Evolutionary conservation across 2,329 filamentous ascomycete genomes (phyloP).

Genomic region (Pseudocercospora vitis): DNA sequence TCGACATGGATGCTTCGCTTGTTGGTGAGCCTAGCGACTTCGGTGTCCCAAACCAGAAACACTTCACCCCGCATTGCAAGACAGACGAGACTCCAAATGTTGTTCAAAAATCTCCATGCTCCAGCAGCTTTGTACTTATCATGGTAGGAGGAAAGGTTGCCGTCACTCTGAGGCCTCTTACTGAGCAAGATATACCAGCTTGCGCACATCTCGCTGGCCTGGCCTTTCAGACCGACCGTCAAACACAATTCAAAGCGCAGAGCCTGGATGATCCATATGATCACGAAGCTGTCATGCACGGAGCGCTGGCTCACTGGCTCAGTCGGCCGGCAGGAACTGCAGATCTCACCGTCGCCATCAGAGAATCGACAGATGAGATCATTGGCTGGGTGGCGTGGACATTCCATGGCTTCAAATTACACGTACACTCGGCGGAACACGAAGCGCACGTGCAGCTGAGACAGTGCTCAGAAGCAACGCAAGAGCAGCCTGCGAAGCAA

Average conservation of each 20-base stretch:
- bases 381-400: slow-evolving; percentile 8
- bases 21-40: background rate
- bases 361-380: background rate
- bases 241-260: slow-evolving; percentile 10
- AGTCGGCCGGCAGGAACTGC: background rate
- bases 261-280: background rate
- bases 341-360: background rate
- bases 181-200: background rate
- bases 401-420: slow-evolving; percentile 1
- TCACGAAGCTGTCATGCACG: slow-evolving; percentile 1
- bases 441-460: background rate
- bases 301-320: slow-evolving; percentile 2
- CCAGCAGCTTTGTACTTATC: too few relatives aligned
- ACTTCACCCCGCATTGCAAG: background rate
- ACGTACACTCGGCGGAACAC: background rate
- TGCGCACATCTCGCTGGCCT: slow-evolving; percentile 6
- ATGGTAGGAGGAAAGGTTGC: background rate
- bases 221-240: slow-evolving; percentile 6
- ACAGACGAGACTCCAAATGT: background rate
- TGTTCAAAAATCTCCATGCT: background rate
- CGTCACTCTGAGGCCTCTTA: background rate
- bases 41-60: background rate
- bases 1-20: too few relatives aligned
- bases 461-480: too few relatives aligned
- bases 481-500: too few relatives aligned